Evolutionary conservation across 2,329 filamentous ascomycete genomes (phyloP).

Genomic region (Pseudogymnoascus sp.): DNA sequence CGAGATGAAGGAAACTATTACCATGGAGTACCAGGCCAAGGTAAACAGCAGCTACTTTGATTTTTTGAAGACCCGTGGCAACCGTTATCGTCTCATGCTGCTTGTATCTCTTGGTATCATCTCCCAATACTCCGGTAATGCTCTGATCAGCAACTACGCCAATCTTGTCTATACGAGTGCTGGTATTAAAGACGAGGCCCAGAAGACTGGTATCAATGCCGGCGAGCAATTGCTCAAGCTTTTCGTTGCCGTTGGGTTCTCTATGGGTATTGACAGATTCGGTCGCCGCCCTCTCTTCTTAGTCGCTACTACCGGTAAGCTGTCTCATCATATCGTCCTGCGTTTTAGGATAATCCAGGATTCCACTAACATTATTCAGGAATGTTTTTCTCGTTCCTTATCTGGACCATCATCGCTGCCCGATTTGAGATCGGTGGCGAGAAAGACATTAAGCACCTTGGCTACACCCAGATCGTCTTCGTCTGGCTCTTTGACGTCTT

Average conservation of each 20-base stretch:
- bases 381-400: constrained; percentile 39
- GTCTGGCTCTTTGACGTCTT: constrained; percentile 44
- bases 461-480: constrained; percentile 38
- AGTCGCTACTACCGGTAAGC: constrained; percentile 18
- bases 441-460: constrained; percentile 29
- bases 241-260: constrained; percentile 48
- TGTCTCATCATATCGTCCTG: not conserved
- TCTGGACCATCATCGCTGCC: constrained; percentile 43
- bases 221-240: constrained; percentile 35
- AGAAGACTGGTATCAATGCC: constrained; percentile 28
- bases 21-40: constrained; percentile 33
- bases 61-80: constrained; percentile 45
- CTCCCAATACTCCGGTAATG: constrained; percentile 62
- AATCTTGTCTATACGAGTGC: constrained; percentile 54
- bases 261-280: constrained; percentile 46
- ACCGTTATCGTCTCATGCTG: constrained; percentile 56
- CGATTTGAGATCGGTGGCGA: constrained; percentile 35
- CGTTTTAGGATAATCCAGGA: not conserved
- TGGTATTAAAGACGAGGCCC: constrained; percentile 41
- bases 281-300: constrained; percentile 52
- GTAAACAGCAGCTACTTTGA: constrained; percentile 48
- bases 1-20: constrained; percentile 17
- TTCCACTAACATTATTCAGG: constrained; percentile 21
- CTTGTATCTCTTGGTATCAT: constrained; percentile 57
- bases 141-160: constrained; percentile 60